phyloP scores from a whole-genome alignment of 83 land plant species.

The Picea engelmannii region DNA sequence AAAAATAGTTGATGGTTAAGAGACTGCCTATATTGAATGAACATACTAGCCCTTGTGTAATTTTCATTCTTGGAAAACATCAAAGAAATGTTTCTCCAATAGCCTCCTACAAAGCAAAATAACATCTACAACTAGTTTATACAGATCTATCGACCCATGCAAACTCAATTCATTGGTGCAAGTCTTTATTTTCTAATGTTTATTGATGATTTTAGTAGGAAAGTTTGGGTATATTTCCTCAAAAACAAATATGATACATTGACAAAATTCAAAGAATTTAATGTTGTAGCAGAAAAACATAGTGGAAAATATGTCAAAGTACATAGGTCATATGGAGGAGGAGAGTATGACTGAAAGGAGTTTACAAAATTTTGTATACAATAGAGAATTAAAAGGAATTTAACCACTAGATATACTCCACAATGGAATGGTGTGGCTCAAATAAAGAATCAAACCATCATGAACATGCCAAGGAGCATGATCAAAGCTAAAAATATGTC shows the following conservation, averaged over 20 bases:
- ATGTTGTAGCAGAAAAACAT: background rate
- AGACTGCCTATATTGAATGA: background rate
- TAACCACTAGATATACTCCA: no score
- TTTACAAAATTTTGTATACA: no score
- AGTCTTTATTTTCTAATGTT: background rate
- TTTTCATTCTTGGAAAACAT: background rate
- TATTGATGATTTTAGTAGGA: background rate
- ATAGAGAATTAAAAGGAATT: no score
- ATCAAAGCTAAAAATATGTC: no score
- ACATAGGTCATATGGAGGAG: conserved; percentile 1
- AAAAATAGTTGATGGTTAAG: no score
- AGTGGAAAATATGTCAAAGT: conserved; percentile 8
- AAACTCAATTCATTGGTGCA: background rate
- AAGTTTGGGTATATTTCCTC: no score
- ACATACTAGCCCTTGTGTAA: background rate
- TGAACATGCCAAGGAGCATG: no score
- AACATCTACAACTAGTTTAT: background rate
- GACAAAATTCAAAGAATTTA: background rate
- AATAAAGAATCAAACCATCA: no score
- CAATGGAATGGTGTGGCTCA: no score
- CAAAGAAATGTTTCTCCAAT: background rate
- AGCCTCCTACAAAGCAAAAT: background rate
- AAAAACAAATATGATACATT: background rate
- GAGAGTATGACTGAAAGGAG: background rate
- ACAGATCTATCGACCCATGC: background rate